These are phyloP conservation scores for Cladorrhinum sp. DNA, from an alignment of 2,329 filamentous ascomycete species.

Conservation along the genomic window DNA sequence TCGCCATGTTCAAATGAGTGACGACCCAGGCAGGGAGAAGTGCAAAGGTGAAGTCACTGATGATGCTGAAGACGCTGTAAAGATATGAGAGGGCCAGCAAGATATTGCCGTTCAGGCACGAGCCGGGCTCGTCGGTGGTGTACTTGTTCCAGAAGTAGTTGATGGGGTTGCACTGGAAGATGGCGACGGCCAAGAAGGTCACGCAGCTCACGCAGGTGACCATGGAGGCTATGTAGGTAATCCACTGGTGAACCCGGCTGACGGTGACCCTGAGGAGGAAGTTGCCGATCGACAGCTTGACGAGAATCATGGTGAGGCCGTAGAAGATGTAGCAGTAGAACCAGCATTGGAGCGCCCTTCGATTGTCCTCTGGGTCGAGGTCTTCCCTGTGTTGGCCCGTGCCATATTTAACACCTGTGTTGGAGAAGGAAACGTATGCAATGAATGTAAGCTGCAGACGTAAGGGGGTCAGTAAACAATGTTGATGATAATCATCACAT, in stretches of 20 bases:
- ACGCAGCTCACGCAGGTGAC: conserved; percentile 37
- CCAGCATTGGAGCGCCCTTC: conserved; percentile 33
- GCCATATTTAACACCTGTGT: conserved; percentile 39
- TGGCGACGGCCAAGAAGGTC: conserved; percentile 41
- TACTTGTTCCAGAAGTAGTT: conserved; percentile 41
- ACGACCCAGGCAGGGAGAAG: conserved; percentile 53
- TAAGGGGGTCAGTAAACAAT: background rate
- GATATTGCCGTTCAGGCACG: conserved; percentile 40
- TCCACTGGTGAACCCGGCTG: conserved; percentile 32
- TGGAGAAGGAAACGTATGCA: conserved; percentile 33
- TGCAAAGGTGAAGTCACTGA: conserved; percentile 51
- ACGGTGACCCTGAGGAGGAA: conserved; percentile 43
- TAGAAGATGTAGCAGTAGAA: conserved; percentile 25
- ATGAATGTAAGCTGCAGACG: conserved; percentile 27
- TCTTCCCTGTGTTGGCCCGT: conserved; percentile 39
- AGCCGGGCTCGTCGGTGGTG: conserved; percentile 29
- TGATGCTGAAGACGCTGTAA: conserved; percentile 48
- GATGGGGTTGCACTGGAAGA: conserved; percentile 41
- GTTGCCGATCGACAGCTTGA: conserved; percentile 42
- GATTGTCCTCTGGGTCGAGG: conserved; percentile 30
- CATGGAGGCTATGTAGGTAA: conserved; percentile 36
- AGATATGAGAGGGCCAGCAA: conserved; percentile 52
- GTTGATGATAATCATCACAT: background rate
- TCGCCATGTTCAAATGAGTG: conserved; percentile 52
- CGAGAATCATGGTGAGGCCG: conserved; percentile 27